These are phyloP conservation scores for Kwoniella newhampshirensis DNA, from an alignment of 768 basidiomycete species.

Conservation along the genomic window DNA sequence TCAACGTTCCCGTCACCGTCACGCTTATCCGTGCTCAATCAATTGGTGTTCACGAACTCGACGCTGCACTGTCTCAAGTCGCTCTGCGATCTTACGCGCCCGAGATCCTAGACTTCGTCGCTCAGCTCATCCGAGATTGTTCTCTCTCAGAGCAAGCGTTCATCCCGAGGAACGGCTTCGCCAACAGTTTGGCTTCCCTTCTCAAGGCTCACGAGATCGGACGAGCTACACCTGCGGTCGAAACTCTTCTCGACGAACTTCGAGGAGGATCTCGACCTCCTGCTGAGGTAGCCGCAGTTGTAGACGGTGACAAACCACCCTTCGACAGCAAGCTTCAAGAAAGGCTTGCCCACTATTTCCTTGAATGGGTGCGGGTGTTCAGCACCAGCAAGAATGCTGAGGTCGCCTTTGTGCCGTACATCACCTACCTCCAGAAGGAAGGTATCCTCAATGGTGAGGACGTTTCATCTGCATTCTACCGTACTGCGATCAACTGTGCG, in stretches of 20 bases:
- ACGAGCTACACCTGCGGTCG: slow-evolving; percentile 63
- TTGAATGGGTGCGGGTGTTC: slow-evolving; percentile 89
- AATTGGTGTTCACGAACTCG: slow-evolving; percentile 72
- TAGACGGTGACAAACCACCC: slow-evolving; percentile 16
- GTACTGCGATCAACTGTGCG: slow-evolving; percentile 92
- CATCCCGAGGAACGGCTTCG: slow-evolving; percentile 75
- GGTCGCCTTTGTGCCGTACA: slow-evolving; percentile 92
- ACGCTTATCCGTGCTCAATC: slow-evolving; percentile 82
- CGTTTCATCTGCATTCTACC: slow-evolving; percentile 95
- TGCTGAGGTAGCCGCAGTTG: slow-evolving; percentile 9
- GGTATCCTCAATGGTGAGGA: slow-evolving; percentile 95
- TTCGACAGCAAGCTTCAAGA: slow-evolving; percentile 49
- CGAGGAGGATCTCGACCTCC: slow-evolving; percentile 27
- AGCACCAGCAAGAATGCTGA: slow-evolving; percentile 81
- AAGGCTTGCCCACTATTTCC: slow-evolving; percentile 53
- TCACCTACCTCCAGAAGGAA: slow-evolving; percentile 94
- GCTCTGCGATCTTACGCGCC: slow-evolving; percentile 75
- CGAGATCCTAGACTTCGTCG: slow-evolving; percentile 74
- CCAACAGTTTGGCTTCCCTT: slow-evolving; percentile 76
- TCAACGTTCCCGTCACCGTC: slow-evolving; percentile 89
- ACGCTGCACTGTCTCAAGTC: slow-evolving; percentile 85
- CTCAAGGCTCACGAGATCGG: slow-evolving; percentile 68
- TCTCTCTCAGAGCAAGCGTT: slow-evolving; percentile 72
- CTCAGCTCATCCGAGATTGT: slow-evolving; percentile 81
- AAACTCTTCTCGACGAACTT: slow-evolving; percentile 73